phyloP scores from a whole-genome alignment of 2,329 filamentous ascomycete genomes.

The Xylariaceae sp. region DNA sequence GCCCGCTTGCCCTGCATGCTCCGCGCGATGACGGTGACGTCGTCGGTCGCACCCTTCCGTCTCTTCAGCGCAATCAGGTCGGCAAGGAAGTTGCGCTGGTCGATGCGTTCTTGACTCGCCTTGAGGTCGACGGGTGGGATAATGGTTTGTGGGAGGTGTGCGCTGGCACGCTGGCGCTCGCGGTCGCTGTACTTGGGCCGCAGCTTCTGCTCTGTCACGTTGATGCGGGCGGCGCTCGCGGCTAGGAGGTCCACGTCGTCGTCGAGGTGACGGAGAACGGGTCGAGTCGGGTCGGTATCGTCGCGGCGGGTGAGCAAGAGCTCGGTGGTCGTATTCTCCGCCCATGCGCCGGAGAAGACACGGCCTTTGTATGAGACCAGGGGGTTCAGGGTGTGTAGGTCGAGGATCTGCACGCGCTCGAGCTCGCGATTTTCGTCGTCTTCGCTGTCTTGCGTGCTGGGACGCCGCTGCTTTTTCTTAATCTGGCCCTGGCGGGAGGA shows the following conservation, averaged over 20 bases:
- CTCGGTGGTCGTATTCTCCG: constrained; percentile 77
- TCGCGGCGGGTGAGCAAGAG: constrained; percentile 60
- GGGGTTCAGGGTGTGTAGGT: constrained; percentile 69
- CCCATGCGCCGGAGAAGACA: constrained; percentile 76
- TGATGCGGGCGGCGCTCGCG: constrained; percentile 63
- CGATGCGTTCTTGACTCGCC: constrained; percentile 39
- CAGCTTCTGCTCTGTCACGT: constrained; percentile 59
- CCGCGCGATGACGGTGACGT: constrained; percentile 48
- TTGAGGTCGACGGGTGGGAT: constrained; percentile 42
- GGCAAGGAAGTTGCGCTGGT: constrained; percentile 51
- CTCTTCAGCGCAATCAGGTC: constrained; percentile 60
- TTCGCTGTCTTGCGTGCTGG: constrained; percentile 2
- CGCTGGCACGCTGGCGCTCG: constrained; percentile 27
- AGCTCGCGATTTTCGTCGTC: constrained; percentile 24
- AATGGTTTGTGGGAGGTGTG: constrained; percentile 34
- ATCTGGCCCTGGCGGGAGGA: constrained; percentile 1
- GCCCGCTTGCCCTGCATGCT: constrained; percentile 16
- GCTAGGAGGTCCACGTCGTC: constrained; percentile 65
- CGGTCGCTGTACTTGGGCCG: constrained; percentile 36
- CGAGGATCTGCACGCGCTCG: constrained; percentile 69
- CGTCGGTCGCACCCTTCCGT: constrained; percentile 57
- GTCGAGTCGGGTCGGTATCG: constrained; percentile 33
- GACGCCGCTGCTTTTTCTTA: neutral
- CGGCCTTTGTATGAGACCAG: constrained; percentile 74
- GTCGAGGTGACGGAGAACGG: constrained; percentile 45